Evolutionary conservation across 305 asterid species (phyloP).

Genomic region (Stenogyne calaminthoides): DNA sequence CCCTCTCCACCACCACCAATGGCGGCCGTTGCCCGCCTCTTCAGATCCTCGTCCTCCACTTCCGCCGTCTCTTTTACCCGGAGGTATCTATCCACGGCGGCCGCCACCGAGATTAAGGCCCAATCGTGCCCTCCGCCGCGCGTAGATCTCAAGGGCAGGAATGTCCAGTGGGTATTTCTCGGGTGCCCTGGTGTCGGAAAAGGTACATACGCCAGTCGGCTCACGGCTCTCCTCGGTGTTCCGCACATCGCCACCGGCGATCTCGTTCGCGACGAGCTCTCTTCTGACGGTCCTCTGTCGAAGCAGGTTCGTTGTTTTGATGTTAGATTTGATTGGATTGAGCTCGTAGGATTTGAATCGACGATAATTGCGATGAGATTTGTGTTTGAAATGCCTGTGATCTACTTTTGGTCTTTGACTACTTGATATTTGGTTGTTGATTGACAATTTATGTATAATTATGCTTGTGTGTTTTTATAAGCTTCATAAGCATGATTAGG

Average conservation of each 20-base stretch:
- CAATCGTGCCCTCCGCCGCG: slow-evolving; percentile 39
- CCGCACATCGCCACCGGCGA: slow-evolving; percentile 99
- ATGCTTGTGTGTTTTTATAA: too few species aligned
- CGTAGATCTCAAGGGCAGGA: slow-evolving; percentile 62
- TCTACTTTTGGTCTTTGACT: not conserved
- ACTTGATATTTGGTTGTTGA: not conserved
- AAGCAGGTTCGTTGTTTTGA: slow-evolving; percentile 57
- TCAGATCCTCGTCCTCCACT: slow-evolving; percentile 52
- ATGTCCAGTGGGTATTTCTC: slow-evolving; percentile 87
- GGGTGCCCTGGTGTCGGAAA: slow-evolving; percentile 99
- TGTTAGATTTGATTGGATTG: slow-evolving; percentile 18
- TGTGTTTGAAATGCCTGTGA: slow-evolving; percentile 6
- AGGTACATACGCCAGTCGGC: slow-evolving; percentile 96
- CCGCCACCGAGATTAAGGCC: slow-evolving; percentile 41
- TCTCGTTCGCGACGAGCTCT: slow-evolving; percentile 94
- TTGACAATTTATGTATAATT: not conserved
- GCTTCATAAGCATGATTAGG: not conserved
- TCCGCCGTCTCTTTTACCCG: slow-evolving; percentile 29
- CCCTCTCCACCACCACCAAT: slow-evolving; percentile 44
- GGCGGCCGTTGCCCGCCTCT: slow-evolving; percentile 86
- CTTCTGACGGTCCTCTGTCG: slow-evolving; percentile 66
- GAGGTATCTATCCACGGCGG: slow-evolving; percentile 55
- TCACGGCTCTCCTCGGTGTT: slow-evolving; percentile 76
- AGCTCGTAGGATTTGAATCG: not conserved
- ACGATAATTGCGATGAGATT: not conserved